Conservation (phyloP, 2,329 filamentous ascomycete genomes). For the Mycogone perniciosa region DNA sequence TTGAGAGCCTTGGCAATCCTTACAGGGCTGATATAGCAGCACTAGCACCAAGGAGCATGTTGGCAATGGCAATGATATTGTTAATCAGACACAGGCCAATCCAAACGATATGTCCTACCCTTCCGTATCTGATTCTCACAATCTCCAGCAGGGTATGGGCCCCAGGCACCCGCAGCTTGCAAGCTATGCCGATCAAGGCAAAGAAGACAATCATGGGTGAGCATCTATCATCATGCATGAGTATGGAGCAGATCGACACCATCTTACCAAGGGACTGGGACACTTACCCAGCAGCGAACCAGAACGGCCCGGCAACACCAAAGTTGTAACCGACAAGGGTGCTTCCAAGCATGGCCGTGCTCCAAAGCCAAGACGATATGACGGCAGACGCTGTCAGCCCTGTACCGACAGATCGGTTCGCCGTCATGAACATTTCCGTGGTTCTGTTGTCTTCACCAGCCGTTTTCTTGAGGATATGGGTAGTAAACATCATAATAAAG, state of each 20-base stretch:
- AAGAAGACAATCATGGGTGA: slow-evolving; percentile 52
- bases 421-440: slow-evolving; percentile 51
- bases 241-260: background rate
- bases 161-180: slow-evolving; percentile 46
- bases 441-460: slow-evolving; percentile 45
- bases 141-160: slow-evolving; percentile 50
- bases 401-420: slow-evolving; percentile 44
- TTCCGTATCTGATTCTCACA: slow-evolving; percentile 45
- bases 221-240: slow-evolving; percentile 23
- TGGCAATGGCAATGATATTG: slow-evolving; percentile 47
- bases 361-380: slow-evolving; percentile 50
- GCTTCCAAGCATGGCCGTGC: slow-evolving; percentile 45
- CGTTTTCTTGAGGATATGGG: slow-evolving; percentile 40
- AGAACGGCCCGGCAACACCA: slow-evolving; percentile 50
- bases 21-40: slow-evolving; percentile 30
- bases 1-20: slow-evolving; percentile 4
- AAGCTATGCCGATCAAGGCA: slow-evolving; percentile 43
- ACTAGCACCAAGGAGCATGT: slow-evolving; percentile 41
- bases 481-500: slow-evolving; percentile 40
- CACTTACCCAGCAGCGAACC: slow-evolving; percentile 46
- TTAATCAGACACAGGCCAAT: slow-evolving; percentile 47
- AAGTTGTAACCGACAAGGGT: slow-evolving; percentile 47
- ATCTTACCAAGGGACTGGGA: too few species aligned
- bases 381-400: slow-evolving; percentile 48
- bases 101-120: slow-evolving; percentile 42